A percentile compares a stretch with the other conserved stretches of the same genome.
phyloP scores from a whole-genome alignment of 1,284 basidiomycete genomes.

The Leccinum cinnamomeum region DNA sequence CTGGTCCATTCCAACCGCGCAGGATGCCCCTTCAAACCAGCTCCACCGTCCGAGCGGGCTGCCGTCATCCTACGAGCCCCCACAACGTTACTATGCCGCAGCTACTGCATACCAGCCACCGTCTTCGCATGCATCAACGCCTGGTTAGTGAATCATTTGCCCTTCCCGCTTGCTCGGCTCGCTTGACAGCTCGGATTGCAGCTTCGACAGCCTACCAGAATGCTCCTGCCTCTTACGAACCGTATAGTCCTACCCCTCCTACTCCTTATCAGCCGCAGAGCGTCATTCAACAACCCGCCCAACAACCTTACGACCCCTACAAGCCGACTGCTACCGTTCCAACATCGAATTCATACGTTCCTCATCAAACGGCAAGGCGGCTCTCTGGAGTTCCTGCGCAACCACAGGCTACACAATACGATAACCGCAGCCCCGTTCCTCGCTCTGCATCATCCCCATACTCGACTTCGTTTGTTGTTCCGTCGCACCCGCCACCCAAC shows the following conservation, averaged over 20 bases:
- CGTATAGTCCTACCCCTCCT: conserved; percentile 21
- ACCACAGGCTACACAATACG: conserved; percentile 15
- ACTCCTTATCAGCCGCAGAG: conserved; percentile 15
- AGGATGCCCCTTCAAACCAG: conserved; percentile 18
- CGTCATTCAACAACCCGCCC: conserved; percentile 17
- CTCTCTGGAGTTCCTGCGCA: conserved; percentile 24
- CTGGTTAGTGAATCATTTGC: conserved; percentile 27
- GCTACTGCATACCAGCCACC: conserved; percentile 27
- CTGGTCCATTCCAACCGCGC: conserved; percentile 31
- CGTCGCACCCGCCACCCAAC: conserved; percentile 20
- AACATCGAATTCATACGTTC: conserved; percentile 12
- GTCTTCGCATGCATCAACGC: conserved; percentile 12
- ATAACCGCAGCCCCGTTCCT: conserved; percentile 12
- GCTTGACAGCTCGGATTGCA: conserved; percentile 15
- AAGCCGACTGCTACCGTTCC: conserved; percentile 31
- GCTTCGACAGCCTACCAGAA: conserved; percentile 12
- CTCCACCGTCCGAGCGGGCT: conserved; percentile 16
- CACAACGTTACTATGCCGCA: conserved; percentile 32
- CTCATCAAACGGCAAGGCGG: conserved; percentile 18
- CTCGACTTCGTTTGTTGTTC: conserved; percentile 17
- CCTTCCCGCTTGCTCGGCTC: conserved; percentile 3
- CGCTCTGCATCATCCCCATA: conserved; percentile 28
- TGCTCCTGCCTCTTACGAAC: conserved; percentile 16
- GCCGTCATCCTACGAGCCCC: conserved; percentile 26
- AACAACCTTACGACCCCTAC: conserved; percentile 34